phyloP scores from a whole-genome alignment of 208 protist genomes.

The Novymonas esmeraldas region DNA sequence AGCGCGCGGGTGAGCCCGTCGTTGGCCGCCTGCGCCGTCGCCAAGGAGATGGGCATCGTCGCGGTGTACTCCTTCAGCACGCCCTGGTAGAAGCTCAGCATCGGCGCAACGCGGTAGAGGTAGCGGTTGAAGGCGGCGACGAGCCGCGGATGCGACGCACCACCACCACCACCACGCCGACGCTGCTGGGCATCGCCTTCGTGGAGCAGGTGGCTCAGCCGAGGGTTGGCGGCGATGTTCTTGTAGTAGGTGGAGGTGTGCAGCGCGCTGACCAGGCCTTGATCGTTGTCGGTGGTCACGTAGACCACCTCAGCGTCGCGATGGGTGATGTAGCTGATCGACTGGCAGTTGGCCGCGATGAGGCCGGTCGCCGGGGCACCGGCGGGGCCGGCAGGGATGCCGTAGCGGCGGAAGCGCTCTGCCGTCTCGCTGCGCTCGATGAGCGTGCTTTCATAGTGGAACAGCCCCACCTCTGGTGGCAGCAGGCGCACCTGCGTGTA shows the following conservation, averaged over 20 bases:
- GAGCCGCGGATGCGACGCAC: constrained; percentile 27
- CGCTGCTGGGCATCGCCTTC: constrained; percentile 1
- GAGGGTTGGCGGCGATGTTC: constrained; percentile 51
- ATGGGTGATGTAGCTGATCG: constrained; percentile 67
- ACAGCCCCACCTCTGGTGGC: constrained; percentile 66
- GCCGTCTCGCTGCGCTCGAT: constrained; percentile 73
- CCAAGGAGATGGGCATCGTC: constrained; percentile 34
- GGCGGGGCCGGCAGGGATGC: constrained; percentile 70
- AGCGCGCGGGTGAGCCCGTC: constrained; percentile 46
- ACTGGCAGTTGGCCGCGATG: constrained; percentile 67
- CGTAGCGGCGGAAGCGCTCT: constrained; percentile 64
- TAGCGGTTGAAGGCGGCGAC: constrained; percentile 80
- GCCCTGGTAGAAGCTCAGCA: constrained; percentile 73
- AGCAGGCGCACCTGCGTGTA: constrained; percentile 73
- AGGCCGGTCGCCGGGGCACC: constrained; percentile 60
- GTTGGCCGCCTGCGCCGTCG: constrained; percentile 54
- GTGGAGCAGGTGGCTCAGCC: constrained; percentile 56
- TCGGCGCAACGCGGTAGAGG: constrained; percentile 77
- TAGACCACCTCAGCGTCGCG: constrained; percentile 61
- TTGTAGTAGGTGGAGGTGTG: constrained; percentile 54
- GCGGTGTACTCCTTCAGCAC: constrained; percentile 52
- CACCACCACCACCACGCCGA: not conserved
- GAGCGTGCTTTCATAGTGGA: constrained; percentile 78
- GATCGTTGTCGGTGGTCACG: constrained; percentile 64
- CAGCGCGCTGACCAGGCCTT: constrained; percentile 46